A percentile compares a stretch with the other conserved stretches of the same genome.
Evolutionary conservation across 2,329 filamentous ascomycete species (phyloP).

Genomic region (Aureobasidium sp.): DNA sequence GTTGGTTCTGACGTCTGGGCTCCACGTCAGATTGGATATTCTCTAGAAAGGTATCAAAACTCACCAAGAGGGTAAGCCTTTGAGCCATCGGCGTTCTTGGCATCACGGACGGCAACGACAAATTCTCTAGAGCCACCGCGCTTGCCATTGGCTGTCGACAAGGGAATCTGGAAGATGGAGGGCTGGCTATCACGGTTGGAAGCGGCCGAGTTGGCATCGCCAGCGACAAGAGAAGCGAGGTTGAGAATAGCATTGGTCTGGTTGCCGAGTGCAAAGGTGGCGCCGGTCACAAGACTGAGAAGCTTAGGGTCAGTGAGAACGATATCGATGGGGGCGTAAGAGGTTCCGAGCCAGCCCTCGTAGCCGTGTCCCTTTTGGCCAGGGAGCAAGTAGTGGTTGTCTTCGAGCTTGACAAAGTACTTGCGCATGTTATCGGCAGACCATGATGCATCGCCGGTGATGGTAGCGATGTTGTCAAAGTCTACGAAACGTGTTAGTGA

Average conservation of each 20-base stretch:
- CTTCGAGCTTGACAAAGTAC: conserved; percentile 50
- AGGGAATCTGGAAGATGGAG: conserved; percentile 52
- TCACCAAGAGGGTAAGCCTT: conserved; percentile 43
- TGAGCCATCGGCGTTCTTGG: conserved; percentile 42
- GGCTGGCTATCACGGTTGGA: conserved; percentile 39
- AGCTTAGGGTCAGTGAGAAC: conserved; percentile 48
- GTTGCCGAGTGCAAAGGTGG: conserved; percentile 33
- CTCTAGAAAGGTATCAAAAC: conserved; percentile 24
- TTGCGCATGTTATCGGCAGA: conserved; percentile 50
- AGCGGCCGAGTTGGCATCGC: conserved; percentile 39
- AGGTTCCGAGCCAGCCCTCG: conserved; percentile 50
- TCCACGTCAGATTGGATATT: neutral
- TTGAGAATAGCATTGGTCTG: conserved; percentile 6
- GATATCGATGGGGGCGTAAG: conserved; percentile 35
- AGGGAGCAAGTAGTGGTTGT: neutral
- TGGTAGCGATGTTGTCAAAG: conserved; percentile 46
- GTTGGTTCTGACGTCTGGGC: conserved; percentile 48
- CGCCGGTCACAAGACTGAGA: conserved; percentile 42
- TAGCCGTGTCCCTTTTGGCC: conserved; percentile 46
- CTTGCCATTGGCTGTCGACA: conserved; percentile 41
- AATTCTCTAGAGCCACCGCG: conserved; percentile 52
- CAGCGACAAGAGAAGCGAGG: conserved; percentile 16
- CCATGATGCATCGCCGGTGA: conserved; percentile 58
- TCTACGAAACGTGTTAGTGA: neutral
- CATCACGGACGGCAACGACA: conserved; percentile 44